Percentiles rank a stretch among this genome's conserved stretches.
Conservation (phyloP, 2,329 filamentous ascomycete species). For the Lecanicillium sp. region DNA sequence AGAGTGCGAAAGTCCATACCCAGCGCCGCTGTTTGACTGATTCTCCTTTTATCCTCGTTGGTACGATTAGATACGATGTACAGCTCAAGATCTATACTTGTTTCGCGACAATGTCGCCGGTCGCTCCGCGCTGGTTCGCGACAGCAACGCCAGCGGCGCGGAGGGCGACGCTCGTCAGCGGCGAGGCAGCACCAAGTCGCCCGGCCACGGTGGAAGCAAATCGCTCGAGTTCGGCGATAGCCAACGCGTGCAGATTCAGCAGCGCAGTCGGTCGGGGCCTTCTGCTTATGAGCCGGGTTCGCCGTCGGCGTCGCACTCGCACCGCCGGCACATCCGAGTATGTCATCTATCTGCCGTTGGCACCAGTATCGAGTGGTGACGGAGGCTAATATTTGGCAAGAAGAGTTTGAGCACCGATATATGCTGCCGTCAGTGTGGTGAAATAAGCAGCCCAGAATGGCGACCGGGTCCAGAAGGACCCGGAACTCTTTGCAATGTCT, state of each 20-base stretch:
- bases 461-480: slow-evolving; percentile 12
- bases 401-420: slow-evolving; percentile 7
- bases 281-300: background rate
- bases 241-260: background rate
- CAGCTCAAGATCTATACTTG: slow-evolving; percentile 8
- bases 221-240: background rate
- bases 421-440: slow-evolving; percentile 10
- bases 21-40: background rate
- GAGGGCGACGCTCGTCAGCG: background rate
- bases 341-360: no score
- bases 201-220: background rate
- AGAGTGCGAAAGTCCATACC: background rate
- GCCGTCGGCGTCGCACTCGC: background rate
- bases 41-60: background rate
- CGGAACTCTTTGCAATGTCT: slow-evolving; percentile 15
- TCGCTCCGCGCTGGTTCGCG: slow-evolving; percentile 10
- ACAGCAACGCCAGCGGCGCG: background rate
- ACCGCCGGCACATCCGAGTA: background rate
- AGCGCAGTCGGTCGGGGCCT: background rate
- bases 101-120: slow-evolving; percentile 9
- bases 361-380: no score
- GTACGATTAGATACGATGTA: slow-evolving; percentile 6
- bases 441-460: slow-evolving; percentile 13
- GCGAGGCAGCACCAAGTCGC: background rate
- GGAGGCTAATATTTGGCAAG: background rate